Percentiles rank a stretch among this genome's conserved stretches.
Conservation (phyloP, 805 yeast species). For the Cephaloascus albidus region DNA sequence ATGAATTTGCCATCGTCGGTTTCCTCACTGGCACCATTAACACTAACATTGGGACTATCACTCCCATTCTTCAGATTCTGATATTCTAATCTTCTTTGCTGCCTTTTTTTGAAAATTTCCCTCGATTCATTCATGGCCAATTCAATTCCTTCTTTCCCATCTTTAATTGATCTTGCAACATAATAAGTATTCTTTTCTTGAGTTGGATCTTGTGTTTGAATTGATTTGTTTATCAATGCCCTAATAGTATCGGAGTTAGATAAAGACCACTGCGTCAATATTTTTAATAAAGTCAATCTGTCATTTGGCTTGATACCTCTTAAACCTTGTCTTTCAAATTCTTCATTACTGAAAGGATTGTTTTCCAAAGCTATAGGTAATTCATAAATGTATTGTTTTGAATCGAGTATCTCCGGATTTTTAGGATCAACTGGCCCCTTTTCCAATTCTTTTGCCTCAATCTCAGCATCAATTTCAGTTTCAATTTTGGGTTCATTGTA, state of each 20-base stretch:
- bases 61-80: constrained; percentile 6
- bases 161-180: constrained; percentile 22
- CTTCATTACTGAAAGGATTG: constrained; percentile 14
- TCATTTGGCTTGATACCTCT: constrained; percentile 21
- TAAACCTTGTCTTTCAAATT: constrained; percentile 23
- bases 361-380: neutral
- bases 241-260: constrained; percentile 20
- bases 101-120: constrained; percentile 9
- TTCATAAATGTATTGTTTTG: constrained; percentile 2
- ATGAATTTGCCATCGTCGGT: constrained; percentile 14
- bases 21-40: constrained; percentile 1
- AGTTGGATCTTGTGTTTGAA: constrained; percentile 20
- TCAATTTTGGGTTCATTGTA: neutral
- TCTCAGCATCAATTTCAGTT: neutral
- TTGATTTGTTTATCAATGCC: constrained; percentile 1
- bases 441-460: constrained; percentile 3
- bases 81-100: constrained; percentile 8
- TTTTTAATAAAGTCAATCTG: constrained; percentile 25
- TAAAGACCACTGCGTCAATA: constrained; percentile 26
- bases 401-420: constrained; percentile 1
- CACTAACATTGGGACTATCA: neutral
- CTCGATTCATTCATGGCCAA: constrained; percentile 22
- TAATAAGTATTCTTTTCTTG: constrained; percentile 29
- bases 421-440: constrained; percentile 13
- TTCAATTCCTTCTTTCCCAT: constrained; percentile 21